Base-by-base conservation (phyloP, 208 protist species). In the Trypanosoma scelopori region DNA sequence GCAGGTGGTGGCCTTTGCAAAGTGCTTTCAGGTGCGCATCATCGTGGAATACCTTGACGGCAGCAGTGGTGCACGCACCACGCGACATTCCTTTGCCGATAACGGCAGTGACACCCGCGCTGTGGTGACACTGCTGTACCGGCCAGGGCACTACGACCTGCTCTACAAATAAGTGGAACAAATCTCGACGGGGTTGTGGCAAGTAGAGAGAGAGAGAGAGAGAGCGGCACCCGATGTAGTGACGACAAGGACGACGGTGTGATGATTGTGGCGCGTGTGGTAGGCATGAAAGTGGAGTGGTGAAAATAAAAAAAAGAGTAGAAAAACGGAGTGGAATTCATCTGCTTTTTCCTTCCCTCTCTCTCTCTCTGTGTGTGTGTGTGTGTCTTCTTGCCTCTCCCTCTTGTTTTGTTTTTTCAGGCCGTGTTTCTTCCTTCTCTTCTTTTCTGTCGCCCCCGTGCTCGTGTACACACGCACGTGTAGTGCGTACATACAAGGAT, bases 121-220 rank as follows among this genome's bases (percentile, higher is more conserved):
- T 35, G 53, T 47, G 3, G 16, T 80, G 50, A 79, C 52, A 28
- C 58, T 94, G 48, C 78, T 91, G 12, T 95, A 81, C 67, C 76
- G 80, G 20, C 89, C 89, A 5, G 89, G 89, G 1, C 89, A 95
- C 56, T 95, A 93, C 56, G 88, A 95, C 60, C 60, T 92, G 15
- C 73, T 93, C 0, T 71, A 79, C 30, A 66, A 65, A 79, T 22
- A 66, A 65, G 69, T 74, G 47, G 48, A n/a, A 11, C 16, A 15
- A 23, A 4, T 30, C 2, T 35, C 32, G 20, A 48, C 3, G 41
- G 5, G 13, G 5, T 42, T 55, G 32, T 3, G 30, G n/a, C 5
- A 42, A 56, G 55, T 41, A 42, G 28, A 28, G 45, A 18, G 23
- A n/a, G 39, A 18, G 15, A n/a, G n/a, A n/a, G n/a, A n/a, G n/a